Percentiles rank a stretch among this genome's conserved stretches.
Conservation (phyloP, 2,329 filamentous ascomycete species). For the Alternaria ethzedia region DNA sequence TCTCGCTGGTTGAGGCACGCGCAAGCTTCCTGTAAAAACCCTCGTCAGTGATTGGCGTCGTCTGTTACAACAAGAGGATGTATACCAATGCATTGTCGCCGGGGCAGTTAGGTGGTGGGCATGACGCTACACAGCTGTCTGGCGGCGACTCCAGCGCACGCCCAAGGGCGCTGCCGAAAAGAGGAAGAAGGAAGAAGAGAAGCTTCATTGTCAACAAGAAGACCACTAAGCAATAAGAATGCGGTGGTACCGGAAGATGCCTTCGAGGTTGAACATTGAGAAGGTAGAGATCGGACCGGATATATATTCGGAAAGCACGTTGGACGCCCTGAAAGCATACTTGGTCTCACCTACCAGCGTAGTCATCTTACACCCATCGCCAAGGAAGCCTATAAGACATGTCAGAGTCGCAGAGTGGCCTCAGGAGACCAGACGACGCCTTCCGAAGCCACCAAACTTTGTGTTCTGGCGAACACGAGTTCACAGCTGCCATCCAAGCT, state of each 20-base stretch:
- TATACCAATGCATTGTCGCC: not conserved
- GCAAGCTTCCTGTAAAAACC: constrained; percentile 28
- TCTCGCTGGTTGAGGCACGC: constrained; percentile 37
- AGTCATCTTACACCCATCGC: not conserved
- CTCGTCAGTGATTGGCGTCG: not conserved
- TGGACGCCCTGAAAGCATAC: not conserved
- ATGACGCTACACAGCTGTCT: not conserved
- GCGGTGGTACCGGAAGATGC: not conserved
- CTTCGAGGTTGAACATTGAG: not conserved
- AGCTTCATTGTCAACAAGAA: not conserved
- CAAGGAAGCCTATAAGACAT: constrained; percentile 3
- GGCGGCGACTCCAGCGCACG: not conserved
- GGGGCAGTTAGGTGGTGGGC: not conserved
- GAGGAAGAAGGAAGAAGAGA: not conserved
- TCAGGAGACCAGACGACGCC: not conserved
- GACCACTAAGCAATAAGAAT: not conserved
- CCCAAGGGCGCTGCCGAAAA: constrained; percentile 2
- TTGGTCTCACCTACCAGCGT: not conserved
- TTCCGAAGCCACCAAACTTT: not conserved
- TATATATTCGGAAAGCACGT: constrained; percentile 1
- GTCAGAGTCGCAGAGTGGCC: not conserved
- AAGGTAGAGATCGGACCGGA: not conserved
- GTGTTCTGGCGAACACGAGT: constrained; percentile 2
- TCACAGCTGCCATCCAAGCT: not conserved
- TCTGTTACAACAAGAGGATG: not conserved